phyloP scores from a whole-genome alignment of 345 rosid genomes.

The Rhodomyrtus tomentosa region DNA sequence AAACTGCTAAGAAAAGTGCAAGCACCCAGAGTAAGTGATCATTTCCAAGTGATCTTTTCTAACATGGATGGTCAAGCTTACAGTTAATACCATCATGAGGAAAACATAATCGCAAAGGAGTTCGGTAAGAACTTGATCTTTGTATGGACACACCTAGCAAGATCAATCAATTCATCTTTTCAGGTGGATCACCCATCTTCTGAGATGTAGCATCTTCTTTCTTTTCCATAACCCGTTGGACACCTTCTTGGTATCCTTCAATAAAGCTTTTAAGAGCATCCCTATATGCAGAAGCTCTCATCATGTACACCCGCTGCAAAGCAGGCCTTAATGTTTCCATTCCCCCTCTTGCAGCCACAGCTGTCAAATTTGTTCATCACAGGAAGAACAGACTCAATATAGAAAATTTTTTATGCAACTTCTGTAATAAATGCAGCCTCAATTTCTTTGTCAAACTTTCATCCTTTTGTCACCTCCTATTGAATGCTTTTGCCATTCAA shows the following conservation, averaged over 20 bases:
- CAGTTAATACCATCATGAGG: neutral
- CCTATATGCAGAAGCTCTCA: constrained; percentile 71
- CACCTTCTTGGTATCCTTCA: constrained; percentile 73
- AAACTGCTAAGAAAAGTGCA: neutral
- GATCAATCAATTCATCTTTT: constrained; percentile 11
- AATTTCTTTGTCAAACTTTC: neutral
- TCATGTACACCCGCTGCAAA: constrained; percentile 83
- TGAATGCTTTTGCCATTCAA: neutral
- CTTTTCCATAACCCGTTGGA: constrained; percentile 56
- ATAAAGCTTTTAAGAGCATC: constrained; percentile 70
- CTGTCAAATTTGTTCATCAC: constrained; percentile 15
- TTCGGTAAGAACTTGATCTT: neutral
- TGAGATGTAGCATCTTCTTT: constrained; percentile 30
- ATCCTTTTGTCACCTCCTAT: neutral
- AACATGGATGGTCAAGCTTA: neutral
- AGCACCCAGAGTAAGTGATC: neutral
- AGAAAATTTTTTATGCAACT: neutral
- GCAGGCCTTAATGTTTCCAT: constrained; percentile 88
- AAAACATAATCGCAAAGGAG: neutral
- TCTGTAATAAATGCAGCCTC: neutral
- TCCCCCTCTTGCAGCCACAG: constrained; percentile 89
- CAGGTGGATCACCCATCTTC: constrained; percentile 9
- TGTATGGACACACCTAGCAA: neutral
- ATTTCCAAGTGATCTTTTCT: neutral
- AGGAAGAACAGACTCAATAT: neutral